Conservation (phyloP, 371 early-diverging fungal genomes). For the Rhizopus stolonifer region DNA sequence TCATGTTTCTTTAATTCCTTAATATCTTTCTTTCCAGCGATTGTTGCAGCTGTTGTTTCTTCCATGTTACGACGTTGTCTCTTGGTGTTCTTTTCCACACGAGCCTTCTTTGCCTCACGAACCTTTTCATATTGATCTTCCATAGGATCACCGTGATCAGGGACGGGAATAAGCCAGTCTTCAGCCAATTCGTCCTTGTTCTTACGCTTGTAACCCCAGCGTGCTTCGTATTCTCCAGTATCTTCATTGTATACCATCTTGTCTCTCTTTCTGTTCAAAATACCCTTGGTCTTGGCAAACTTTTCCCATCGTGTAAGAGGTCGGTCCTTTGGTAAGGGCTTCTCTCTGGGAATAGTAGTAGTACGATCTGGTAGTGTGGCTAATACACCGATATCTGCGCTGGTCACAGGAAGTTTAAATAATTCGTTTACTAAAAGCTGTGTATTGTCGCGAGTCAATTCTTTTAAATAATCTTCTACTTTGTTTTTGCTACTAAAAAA, state of each 20-base stretch:
- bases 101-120: conserved; percentile 82
- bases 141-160: conserved; percentile 77
- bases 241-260: conserved; percentile 89
- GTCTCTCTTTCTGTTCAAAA: conserved; percentile 85
- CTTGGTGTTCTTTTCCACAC: conserved; percentile 84
- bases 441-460: conserved; percentile 78
- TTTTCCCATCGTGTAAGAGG: conserved; percentile 97
- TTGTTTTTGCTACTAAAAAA: conserved; percentile 14
- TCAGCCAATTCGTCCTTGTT: conserved; percentile 61
- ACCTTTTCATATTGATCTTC: conserved; percentile 81
- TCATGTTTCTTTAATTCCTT: conserved; percentile 64
- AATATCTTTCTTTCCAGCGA: conserved; percentile 51
- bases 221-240: conserved; percentile 82
- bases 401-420: conserved; percentile 76
- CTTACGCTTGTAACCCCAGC: conserved; percentile 90
- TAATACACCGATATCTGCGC: conserved; percentile 74
- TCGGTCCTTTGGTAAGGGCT: conserved; percentile 88
- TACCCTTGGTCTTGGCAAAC: conserved; percentile 98
- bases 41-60: conserved; percentile 61
- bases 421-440: conserved; percentile 90
- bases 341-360: conserved; percentile 82
- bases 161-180: conserved; percentile 94
- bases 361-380: conserved; percentile 78
- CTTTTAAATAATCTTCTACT: conserved; percentile 64
- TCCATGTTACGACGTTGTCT: conserved; percentile 83